These are phyloP conservation scores for Pugionium cornutum DNA, from an alignment of 345 rosid species.

Conservation along the genomic window DNA sequence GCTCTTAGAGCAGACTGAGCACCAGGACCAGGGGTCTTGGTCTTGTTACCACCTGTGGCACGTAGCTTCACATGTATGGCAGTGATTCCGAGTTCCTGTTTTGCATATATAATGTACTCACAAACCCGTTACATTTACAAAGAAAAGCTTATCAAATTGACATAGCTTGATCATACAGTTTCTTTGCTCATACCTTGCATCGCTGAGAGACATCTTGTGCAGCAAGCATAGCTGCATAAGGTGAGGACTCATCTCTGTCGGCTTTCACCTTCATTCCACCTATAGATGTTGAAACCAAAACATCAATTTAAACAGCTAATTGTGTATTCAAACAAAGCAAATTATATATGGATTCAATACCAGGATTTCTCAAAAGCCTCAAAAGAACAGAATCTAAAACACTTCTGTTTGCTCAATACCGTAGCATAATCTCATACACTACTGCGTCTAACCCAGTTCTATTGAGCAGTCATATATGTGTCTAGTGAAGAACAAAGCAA, in stretches of 20 bases:
- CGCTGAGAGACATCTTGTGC: constrained; percentile 74
- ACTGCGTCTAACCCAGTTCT: not conserved
- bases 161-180: not conserved
- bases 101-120: too few relatives aligned
- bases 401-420: too few relatives aligned
- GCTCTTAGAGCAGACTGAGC: constrained; percentile 87
- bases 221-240: constrained; percentile 89
- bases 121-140: not conserved
- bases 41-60: constrained; percentile 83
- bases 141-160: not conserved
- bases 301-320: not conserved
- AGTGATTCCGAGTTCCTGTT: constrained; percentile 75
- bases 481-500: not conserved
- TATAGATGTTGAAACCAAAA: constrained; percentile 24
- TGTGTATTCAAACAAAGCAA: not conserved
- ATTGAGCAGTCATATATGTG: not conserved
- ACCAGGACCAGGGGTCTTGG: constrained; percentile 89
- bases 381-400: too few relatives aligned
- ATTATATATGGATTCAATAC: too few relatives aligned
- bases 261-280: constrained; percentile 99
- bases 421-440: not conserved
- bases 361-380: too few relatives aligned
- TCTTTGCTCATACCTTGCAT: constrained; percentile 52
- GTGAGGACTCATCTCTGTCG: constrained; percentile 77
- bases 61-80: constrained; percentile 84